phyloP scores from a whole-genome alignment of 768 basidiomycete species.

The Baorangia bicolor region DNA sequence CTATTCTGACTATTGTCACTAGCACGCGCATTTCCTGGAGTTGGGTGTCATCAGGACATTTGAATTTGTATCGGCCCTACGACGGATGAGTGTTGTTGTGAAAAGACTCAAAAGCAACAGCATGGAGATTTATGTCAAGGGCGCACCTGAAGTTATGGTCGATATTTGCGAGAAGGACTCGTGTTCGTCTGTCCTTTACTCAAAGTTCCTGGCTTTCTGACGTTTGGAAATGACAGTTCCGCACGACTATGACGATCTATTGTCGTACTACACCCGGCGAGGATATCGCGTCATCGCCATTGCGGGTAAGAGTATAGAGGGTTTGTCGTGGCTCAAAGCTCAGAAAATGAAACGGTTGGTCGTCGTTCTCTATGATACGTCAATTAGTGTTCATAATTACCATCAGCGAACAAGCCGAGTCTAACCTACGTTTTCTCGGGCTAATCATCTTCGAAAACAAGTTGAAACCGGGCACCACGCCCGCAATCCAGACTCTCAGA shows the following conservation, averaged over 20 bases:
- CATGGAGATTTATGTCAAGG: constrained; percentile 99
- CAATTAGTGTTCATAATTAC: constrained; percentile 1
- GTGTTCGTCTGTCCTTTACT: constrained; percentile 55
- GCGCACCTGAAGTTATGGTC: constrained; percentile 97
- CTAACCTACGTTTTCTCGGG: constrained; percentile 85
- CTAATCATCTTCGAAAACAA: constrained; percentile 98
- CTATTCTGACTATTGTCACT: background rate
- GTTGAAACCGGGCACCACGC: constrained; percentile 87
- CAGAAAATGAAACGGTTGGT: constrained; percentile 91
- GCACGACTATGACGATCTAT: constrained; percentile 90
- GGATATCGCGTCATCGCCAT: constrained; percentile 98
- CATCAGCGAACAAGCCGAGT: constrained; percentile 89
- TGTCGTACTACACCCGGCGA: constrained; percentile 95
- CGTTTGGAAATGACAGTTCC: constrained; percentile 60
- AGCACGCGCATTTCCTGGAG: constrained; percentile 98
- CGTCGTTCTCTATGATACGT: background rate
- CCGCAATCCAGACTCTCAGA: constrained; percentile 86
- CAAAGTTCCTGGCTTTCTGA: constrained; percentile 8
- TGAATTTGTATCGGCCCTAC: constrained; percentile 90
- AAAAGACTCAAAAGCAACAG: constrained; percentile 90
- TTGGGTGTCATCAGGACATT: constrained; percentile 94
- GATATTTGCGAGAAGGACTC: constrained; percentile 92
- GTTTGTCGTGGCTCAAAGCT: constrained; percentile 94
- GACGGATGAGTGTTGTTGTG: constrained; percentile 97
- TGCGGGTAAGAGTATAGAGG: constrained; percentile 93